These are phyloP conservation scores for Proliferodiscus dingleyae DNA, from an alignment of 2,329 filamentous ascomycete genomes.

Conservation along the genomic window DNA sequence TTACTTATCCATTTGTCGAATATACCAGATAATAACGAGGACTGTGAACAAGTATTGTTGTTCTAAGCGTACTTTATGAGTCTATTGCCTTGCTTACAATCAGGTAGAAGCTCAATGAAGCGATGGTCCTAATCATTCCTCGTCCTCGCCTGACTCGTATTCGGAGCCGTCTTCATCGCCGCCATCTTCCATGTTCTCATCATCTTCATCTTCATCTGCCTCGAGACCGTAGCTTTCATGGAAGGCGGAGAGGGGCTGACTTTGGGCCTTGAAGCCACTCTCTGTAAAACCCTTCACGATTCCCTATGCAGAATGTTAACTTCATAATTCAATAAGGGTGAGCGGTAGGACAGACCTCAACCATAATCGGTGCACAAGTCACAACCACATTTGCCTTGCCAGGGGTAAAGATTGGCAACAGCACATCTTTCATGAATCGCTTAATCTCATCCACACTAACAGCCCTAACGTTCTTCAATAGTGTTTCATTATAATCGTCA, in stretches of 20 bases:
- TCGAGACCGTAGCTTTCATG: conserved; percentile 85
- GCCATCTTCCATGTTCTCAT: conserved; percentile 35
- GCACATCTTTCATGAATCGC: conserved; percentile 64
- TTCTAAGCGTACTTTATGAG: too few relatives aligned
- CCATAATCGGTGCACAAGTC: conserved; percentile 80
- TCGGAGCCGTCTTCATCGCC: conserved; percentile 6
- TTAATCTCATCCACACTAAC: conserved; percentile 75
- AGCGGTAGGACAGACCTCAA: conserved; percentile 60
- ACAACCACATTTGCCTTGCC: conserved; percentile 79
- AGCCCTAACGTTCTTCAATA: conserved; percentile 70
- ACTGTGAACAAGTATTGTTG: too few relatives aligned
- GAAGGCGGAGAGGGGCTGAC: conserved; percentile 71
- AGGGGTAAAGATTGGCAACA: conserved; percentile 76
- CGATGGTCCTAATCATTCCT: too few relatives aligned
- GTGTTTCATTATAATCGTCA: conserved; percentile 70
- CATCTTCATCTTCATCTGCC: conserved; percentile 52
- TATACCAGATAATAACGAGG: too few relatives aligned
- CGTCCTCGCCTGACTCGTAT: too few relatives aligned
- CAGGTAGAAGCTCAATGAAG: too few relatives aligned
- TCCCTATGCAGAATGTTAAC: conserved; percentile 43
- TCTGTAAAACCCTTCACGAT: conserved; percentile 69
- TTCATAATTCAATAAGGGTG: conserved; percentile 5
- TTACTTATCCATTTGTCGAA: too few relatives aligned
- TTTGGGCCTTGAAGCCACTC: conserved; percentile 73
- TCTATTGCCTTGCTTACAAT: too few relatives aligned